Percentiles rank a stretch among this genome's conserved stretches.
These are phyloP conservation scores for Leccinum huronense DNA, from an alignment of 1,284 basidiomycete genomes.

Conservation along the genomic window DNA sequence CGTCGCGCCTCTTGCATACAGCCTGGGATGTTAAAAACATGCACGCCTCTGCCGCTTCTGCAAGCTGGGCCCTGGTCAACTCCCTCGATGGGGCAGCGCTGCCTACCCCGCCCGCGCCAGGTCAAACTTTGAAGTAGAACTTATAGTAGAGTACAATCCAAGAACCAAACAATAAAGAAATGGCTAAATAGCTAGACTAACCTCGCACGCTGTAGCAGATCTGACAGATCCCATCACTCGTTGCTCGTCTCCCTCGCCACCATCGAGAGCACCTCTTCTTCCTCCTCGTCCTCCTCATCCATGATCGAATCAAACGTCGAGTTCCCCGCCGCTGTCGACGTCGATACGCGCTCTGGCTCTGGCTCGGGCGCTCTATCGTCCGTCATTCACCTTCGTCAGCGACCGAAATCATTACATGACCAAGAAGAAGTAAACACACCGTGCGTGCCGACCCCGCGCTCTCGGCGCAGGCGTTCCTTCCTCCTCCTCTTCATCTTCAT, in stretches of 20 bases:
- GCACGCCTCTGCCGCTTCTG: no score
- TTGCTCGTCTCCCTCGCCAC: constrained; percentile 9
- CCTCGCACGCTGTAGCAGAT: background rate
- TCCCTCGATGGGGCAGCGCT: no score
- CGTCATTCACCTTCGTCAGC: background rate
- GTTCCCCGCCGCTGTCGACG: constrained; percentile 9
- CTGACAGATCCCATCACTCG: background rate
- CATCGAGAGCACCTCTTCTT: constrained; percentile 39
- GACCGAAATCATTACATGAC: background rate
- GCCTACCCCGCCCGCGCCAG: no score
- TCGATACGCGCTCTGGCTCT: background rate
- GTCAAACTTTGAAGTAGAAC: background rate
- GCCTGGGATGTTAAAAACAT: no score
- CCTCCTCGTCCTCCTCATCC: constrained; percentile 30
- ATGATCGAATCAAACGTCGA: constrained; percentile 30
- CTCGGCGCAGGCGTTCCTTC: constrained; percentile 25
- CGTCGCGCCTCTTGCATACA: no score
- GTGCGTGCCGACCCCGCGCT: background rate
- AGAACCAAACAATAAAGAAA: background rate
- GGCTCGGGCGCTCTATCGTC: background rate
- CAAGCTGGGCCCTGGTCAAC: no score
- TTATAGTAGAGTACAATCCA: background rate
- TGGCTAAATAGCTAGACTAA: background rate
- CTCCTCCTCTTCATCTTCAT: constrained; percentile 33
- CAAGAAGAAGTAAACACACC: constrained; percentile 11